A percentile compares a stretch with the other conserved stretches of the same genome.
These are phyloP conservation scores for Glycyrrhiza uralensis DNA, from an alignment of 306 rosid species.

Conservation along the genomic window DNA sequence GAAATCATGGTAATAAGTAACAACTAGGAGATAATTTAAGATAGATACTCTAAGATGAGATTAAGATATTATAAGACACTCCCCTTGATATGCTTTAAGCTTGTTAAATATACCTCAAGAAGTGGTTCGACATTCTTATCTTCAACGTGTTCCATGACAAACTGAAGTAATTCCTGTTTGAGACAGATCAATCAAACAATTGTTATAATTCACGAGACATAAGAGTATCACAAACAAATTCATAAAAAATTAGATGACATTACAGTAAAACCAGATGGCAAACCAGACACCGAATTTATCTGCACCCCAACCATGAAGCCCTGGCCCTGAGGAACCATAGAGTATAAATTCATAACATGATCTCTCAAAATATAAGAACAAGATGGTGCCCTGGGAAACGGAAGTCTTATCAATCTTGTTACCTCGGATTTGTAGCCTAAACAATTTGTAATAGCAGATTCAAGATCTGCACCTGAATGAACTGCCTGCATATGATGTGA, in stretches of 20 bases:
- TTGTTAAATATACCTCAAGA: slow-evolving; percentile 89
- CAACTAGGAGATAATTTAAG: too few species aligned
- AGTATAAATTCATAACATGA: slow-evolving; percentile 12
- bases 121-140: slow-evolving; percentile 69
- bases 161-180: slow-evolving; percentile 62
- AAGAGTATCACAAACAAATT: slow-evolving; percentile 21
- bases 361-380: slow-evolving; percentile 27
- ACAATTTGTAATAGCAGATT: slow-evolving; percentile 80
- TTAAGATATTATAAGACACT: too few species aligned
- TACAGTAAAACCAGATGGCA: slow-evolving; percentile 87
- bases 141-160: slow-evolving; percentile 76
- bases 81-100: too few species aligned
- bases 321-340: slow-evolving; percentile 70
- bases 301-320: slow-evolving; percentile 99
- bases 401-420: slow-evolving; percentile 22
- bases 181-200: slow-evolving; percentile 3
- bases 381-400: slow-evolving; percentile 4
- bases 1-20: too few species aligned
- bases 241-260: slow-evolving; percentile 34
- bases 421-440: slow-evolving; percentile 93
- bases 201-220: slow-evolving; percentile 21
- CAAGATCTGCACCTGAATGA: slow-evolving; percentile 99
- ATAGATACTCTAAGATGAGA: too few species aligned
- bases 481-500: slow-evolving; percentile 66
- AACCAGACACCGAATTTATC: slow-evolving; percentile 83